Conservation (phyloP, 2,329 filamentous ascomycete species). For the Nothomitra cinnamomea region DNA sequence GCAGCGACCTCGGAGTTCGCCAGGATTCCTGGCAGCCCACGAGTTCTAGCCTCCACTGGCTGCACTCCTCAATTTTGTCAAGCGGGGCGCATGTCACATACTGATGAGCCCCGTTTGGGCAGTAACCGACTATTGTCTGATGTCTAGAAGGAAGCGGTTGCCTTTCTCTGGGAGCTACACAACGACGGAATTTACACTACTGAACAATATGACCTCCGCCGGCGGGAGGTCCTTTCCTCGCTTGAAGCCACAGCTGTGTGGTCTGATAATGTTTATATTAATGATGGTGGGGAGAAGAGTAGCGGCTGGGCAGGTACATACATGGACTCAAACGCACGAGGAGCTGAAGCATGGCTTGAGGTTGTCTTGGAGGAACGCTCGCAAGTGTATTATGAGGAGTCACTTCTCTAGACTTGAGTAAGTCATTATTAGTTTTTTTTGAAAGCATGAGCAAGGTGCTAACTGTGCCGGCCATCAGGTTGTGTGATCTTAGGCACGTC, state of each 20-base stretch:
- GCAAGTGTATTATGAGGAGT: conserved; percentile 17
- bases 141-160: conserved; percentile 11
- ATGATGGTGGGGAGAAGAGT: background rate
- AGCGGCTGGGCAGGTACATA: conserved; percentile 4
- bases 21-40: conserved; percentile 5
- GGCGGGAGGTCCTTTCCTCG: conserved; percentile 6
- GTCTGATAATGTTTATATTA: background rate
- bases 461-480: background rate
- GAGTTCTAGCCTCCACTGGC: conserved; percentile 12
- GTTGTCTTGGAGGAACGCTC: conserved; percentile 15
- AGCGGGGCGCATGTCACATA: conserved; percentile 12
- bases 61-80: conserved; percentile 14
- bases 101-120: conserved; percentile 13
- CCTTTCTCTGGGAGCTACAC: conserved; percentile 11
- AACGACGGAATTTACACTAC: conserved; percentile 10
- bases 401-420: conserved; percentile 12
- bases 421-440: background rate
- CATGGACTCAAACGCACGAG: conserved; percentile 10
- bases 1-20: conserved; percentile 5
- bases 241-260: conserved; percentile 6
- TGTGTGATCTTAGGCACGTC: conserved; percentile 14
- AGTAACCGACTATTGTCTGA: conserved; percentile 10
- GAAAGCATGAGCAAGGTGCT: background rate
- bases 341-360: conserved; percentile 8
- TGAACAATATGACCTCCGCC: conserved; percentile 5